phyloP scores from a whole-genome alignment of 179 eudicot species.

The Spergularia azorica region DNA sequence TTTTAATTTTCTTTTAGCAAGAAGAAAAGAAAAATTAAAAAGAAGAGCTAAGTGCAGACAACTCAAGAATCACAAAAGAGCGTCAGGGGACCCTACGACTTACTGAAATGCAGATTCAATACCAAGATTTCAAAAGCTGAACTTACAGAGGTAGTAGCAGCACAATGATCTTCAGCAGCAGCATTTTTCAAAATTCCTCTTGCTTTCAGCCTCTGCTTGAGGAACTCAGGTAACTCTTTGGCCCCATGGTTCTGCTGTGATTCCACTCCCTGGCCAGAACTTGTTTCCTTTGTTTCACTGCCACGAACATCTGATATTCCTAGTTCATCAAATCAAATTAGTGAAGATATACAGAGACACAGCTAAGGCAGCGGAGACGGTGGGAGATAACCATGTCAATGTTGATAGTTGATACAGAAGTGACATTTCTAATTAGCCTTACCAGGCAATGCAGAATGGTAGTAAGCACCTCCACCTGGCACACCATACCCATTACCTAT shows the following conservation, averaged over 20 bases:
- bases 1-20: no score
- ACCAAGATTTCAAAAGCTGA: neutral
- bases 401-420: neutral
- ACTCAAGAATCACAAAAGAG: neutral
- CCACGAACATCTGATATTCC: constrained; percentile 43
- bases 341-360: neutral
- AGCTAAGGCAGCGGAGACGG: neutral
- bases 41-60: no score
- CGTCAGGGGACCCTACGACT: neutral
- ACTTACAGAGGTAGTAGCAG: constrained; percentile 45
- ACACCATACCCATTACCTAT: constrained; percentile 99
- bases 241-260: constrained; percentile 43
- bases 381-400: neutral
- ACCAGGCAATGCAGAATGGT: constrained; percentile 51
- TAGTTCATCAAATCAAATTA: constrained; percentile 19
- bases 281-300: constrained; percentile 37
- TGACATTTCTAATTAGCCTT: constrained; percentile 22
- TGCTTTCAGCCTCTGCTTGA: constrained; percentile 80
- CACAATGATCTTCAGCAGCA: constrained; percentile 33
- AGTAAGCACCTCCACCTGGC: constrained; percentile 97
- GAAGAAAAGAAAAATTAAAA: no score
- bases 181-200: constrained; percentile 85
- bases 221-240: constrained; percentile 80
- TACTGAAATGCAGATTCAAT: neutral
- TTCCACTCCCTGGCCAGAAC: constrained; percentile 38